Evolutionary conservation across 1,284 basidiomycete genomes (phyloP).

Genomic region (Phylloboletellus chloephorus): DNA sequence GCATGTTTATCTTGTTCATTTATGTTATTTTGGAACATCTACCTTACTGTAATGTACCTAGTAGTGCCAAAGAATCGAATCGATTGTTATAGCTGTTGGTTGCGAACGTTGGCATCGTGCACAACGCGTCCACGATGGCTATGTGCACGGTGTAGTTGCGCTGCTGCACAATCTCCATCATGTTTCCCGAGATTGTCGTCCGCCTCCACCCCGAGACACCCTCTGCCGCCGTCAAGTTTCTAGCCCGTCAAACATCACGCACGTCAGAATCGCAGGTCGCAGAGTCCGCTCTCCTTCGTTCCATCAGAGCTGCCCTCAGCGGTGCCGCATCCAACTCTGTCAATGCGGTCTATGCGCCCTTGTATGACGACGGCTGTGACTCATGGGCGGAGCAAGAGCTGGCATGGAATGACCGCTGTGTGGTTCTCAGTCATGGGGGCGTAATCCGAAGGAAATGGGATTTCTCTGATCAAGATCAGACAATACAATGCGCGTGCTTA

Average conservation of each 20-base stretch:
- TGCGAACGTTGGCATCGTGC: slow-evolving; percentile 5
- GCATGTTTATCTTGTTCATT: slow-evolving; percentile 37
- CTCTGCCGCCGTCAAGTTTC: slow-evolving; percentile 31
- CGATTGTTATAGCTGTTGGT: slow-evolving; percentile 9
- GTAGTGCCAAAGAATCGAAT: slow-evolving; percentile 17
- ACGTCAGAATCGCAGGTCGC: slow-evolving; percentile 8
- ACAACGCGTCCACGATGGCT: background rate
- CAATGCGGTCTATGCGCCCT: slow-evolving; percentile 36
- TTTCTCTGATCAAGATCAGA: slow-evolving; percentile 64
- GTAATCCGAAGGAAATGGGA: slow-evolving; percentile 72
- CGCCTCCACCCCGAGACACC: slow-evolving; percentile 34
- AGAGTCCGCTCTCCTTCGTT: slow-evolving; percentile 44
- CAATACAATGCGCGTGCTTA: slow-evolving; percentile 72
- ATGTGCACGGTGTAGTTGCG: background rate
- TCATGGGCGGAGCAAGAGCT: slow-evolving; percentile 48
- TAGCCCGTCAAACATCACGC: slow-evolving; percentile 12
- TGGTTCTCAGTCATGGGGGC: slow-evolving; percentile 66
- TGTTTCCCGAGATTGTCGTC: slow-evolving; percentile 27
- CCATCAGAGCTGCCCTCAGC: slow-evolving; percentile 48
- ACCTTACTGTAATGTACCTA: slow-evolving; percentile 29
- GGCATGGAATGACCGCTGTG: slow-evolving; percentile 65
- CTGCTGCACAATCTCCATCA: slow-evolving; percentile 7
- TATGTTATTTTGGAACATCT: slow-evolving; percentile 36
- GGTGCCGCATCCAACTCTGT: slow-evolving; percentile 42
- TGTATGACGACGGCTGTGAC: slow-evolving; percentile 34